These are phyloP conservation scores for Capronia coronata DNA, from an alignment of 2,329 filamentous ascomycete species.

Conservation along the genomic window DNA sequence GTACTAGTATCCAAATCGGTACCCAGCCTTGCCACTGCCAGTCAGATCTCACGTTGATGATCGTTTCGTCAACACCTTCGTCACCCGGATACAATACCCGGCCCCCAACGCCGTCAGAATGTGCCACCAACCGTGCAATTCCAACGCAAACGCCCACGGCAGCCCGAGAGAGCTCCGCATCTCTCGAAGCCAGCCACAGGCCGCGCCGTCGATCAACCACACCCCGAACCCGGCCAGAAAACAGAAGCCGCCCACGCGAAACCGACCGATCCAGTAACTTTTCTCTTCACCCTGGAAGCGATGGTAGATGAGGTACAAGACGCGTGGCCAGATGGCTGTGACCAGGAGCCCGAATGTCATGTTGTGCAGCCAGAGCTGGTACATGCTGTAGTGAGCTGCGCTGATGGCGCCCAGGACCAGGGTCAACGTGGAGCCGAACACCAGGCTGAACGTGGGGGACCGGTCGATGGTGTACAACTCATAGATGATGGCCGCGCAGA, in stretches of 20 bases:
- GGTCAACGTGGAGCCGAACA: slow-evolving; percentile 14
- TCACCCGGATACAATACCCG: slow-evolving; percentile 24
- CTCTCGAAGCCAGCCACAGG: slow-evolving; percentile 24
- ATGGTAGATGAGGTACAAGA: slow-evolving; percentile 18
- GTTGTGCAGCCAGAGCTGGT: slow-evolving; percentile 23
- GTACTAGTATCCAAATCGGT: no score
- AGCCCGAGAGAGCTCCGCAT: slow-evolving; percentile 26
- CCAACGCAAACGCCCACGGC: slow-evolving; percentile 29
- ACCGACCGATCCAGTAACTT: slow-evolving; percentile 17
- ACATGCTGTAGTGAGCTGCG: slow-evolving; percentile 14
- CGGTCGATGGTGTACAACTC: slow-evolving; percentile 20
- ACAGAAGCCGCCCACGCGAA: slow-evolving; percentile 18
- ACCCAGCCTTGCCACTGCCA: no score
- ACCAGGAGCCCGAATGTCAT: slow-evolving; percentile 16
- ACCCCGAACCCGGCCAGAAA: slow-evolving; percentile 22
- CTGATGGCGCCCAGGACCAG: slow-evolving; percentile 20
- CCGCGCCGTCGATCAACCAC: slow-evolving; percentile 30
- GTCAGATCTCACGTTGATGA: neutral
- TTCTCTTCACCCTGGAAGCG: slow-evolving; percentile 12
- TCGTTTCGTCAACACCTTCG: slow-evolving; percentile 15
- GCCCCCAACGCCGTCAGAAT: slow-evolving; percentile 26
- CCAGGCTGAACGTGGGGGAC: slow-evolving; percentile 7
- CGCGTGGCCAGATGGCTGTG: slow-evolving; percentile 21
- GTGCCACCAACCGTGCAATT: slow-evolving; percentile 33
- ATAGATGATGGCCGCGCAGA: slow-evolving; percentile 23